These are phyloP conservation scores for Boletus rex-veris DNA, from an alignment of 768 basidiomycete species.

Conservation along the genomic window DNA sequence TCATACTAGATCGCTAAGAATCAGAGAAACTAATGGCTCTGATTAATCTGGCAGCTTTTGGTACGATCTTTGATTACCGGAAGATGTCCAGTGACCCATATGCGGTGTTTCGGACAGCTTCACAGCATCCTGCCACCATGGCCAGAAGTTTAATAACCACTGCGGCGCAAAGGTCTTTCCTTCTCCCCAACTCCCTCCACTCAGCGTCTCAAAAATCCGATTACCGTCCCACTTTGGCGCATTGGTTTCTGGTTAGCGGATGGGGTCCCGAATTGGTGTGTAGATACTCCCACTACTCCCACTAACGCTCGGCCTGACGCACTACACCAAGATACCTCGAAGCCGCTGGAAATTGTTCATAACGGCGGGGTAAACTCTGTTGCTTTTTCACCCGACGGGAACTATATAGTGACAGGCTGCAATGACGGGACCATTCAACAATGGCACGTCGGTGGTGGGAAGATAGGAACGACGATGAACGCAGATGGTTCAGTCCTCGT, in stretches of 20 bases:
- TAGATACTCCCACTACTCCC: not conserved
- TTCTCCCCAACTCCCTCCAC: not conserved
- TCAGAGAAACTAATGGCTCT: no score
- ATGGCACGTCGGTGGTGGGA: slow-evolving; percentile 10
- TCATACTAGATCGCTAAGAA: no score
- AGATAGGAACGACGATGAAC: slow-evolving; percentile 8
- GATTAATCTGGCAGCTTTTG: no score
- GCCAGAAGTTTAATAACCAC: no score
- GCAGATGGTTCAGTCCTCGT: slow-evolving; percentile 5
- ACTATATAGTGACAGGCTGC: slow-evolving; percentile 10
- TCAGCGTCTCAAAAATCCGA: not conserved
- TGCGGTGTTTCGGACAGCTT: no score
- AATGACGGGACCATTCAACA: slow-evolving; percentile 10
- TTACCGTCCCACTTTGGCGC: not conserved
- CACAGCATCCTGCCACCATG: no score
- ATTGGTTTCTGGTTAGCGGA: not conserved
- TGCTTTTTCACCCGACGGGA: slow-evolving; percentile 15
- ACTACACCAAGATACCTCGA: not conserved
- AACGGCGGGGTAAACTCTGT: slow-evolving; percentile 6
- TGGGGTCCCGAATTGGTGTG: slow-evolving; percentile 4
- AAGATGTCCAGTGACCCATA: no score
- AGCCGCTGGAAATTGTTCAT: slow-evolving; percentile 8
- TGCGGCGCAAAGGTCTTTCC: no score
- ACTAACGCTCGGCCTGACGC: not conserved
- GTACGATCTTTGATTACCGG: no score